Conservation (phyloP, 2,329 filamentous ascomycete genomes). For the Curvularia sp. region DNA sequence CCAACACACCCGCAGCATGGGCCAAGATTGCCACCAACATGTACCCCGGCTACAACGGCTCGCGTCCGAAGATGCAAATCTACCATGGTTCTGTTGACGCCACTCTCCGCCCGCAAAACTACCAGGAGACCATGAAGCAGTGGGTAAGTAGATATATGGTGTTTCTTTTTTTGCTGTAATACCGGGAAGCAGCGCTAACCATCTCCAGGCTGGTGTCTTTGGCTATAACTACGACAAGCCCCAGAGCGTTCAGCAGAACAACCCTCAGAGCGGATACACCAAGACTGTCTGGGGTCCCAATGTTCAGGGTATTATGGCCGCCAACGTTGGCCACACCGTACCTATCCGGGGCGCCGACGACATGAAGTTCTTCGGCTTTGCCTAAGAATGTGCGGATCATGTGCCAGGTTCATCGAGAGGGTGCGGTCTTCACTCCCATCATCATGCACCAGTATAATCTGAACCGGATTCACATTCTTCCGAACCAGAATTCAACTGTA, state of each 20-base stretch:
- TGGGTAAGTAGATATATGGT: conserved; percentile 22
- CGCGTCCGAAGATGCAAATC: conserved; percentile 64
- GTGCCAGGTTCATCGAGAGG: neutral
- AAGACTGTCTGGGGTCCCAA: conserved; percentile 40
- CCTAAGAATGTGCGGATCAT: conserved; percentile 7
- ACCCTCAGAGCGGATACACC: conserved; percentile 44
- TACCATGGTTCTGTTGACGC: conserved; percentile 64
- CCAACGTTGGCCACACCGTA: conserved; percentile 47
- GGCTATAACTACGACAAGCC: conserved; percentile 45
- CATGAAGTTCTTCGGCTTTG: conserved; percentile 47
- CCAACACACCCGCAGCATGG: conserved; percentile 58
- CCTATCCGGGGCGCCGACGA: conserved; percentile 44
- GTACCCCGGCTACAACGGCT: conserved; percentile 60
- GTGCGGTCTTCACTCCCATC: neutral
- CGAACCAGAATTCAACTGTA: neutral
- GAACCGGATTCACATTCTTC: neutral
- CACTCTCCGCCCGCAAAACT: conserved; percentile 62
- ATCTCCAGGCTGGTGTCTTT: conserved; percentile 36
- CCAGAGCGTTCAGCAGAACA: conserved; percentile 38
- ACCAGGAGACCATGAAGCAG: conserved; percentile 59
- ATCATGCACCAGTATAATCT: no score
- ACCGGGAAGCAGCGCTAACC: neutral
- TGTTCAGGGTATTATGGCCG: conserved; percentile 48
- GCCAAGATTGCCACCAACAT: conserved; percentile 57
- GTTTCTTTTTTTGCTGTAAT: neutral